Base-by-base conservation (phyloP, 371 early-diverging fungal genomes). In the Coemansia sp. region DNA sequence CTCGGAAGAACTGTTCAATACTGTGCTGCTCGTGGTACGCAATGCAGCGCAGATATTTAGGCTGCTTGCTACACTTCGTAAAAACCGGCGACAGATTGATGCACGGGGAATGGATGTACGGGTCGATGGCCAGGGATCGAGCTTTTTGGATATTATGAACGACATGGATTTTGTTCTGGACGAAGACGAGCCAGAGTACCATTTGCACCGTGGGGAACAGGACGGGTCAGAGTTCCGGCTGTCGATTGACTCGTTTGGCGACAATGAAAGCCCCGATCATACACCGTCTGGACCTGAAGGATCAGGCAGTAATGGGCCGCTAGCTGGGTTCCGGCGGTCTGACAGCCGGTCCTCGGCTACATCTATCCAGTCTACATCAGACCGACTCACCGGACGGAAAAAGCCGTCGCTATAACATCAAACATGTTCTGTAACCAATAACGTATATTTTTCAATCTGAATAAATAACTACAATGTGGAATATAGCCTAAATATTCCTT, bases 1-100 rank as follows among this genome's bases (percentile, higher is more conserved):
- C 58, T 65, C 70, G 4, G 80, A 80, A 49, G 80, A 80, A 56
- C 61, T 80, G 52, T 29, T 80, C 1, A 80, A 80, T 40, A 80
- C 80, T 15, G 52, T 80, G 3, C 23, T 80, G 40, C 55, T 80
- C 9, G 71, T 80, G 8, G 40, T 80, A 11, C 70, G 80, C 2
- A 80, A 80, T 51, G 74, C 71, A 0, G 73, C 79, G 0, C 80
- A 80, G 65, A 64, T 78, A 3, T 74, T 73, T 39, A 54, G 80
- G 2, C 63, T 80, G 23, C 15, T 71, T 40, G 75, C 79, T 4
- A 80, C 75, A 59, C 23, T 80, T 21, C 68, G 80, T 13, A 79
- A 80, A 63, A 78, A 78, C 41, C 46, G 67, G 17, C 21, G 78
- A 12, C 78, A 78, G 66, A 58, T 72, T 49, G 69, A 72, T 28